Evolutionary conservation across 129 eudicot genomes (phyloP), one percentile per base, ranked within the genome.

Genomic region (Flaveria ramosissima): DNA sequence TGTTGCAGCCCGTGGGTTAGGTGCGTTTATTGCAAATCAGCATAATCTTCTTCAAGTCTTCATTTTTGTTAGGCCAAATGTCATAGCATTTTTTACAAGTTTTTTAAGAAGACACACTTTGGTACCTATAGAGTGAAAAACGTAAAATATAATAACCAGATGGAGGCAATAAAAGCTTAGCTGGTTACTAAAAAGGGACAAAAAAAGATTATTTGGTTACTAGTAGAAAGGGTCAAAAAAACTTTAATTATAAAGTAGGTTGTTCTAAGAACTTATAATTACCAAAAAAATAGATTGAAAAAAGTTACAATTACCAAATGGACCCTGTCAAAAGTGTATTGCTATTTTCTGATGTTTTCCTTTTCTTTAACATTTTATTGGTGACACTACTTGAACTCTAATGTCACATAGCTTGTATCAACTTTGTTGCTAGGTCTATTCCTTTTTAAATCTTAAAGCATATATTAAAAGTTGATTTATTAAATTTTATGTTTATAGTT

Each of bases 1-100:
- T 68, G 99, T 95, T 81, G 99, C 97, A 57, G 99, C 96, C 39
- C 96, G 97, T 50, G 99, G 99, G 53, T 81, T 92, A 85, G 99
- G 99, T 95, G 87, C 10, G 84, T 82, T 12, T 71, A 50, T 8
- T 41, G n/a, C 55, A 27, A 45, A 32, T 2, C 27, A 57, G 16
- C 71, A 17, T 57, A 45, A 70, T 59, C 23, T 27, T 63, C 4
- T 63, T 61, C 16, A 47, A 48, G 21, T 61, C 62, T 6, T 5
- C 26, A 12, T 59, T 48, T 71, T 50, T 1, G 8, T 56, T 7
- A 56, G 36, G 6, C 16, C 14, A 60, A 24, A 60, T 60, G n/a
- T 4, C 64, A 60, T 61, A 13, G 42, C 14, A 55, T 26, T 30
- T 23, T 24, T 27, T 27, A 60, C n/a, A 17, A 7, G 21, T 53